phyloP scores from a whole-genome alignment of 305 asterid species.

The Striga hermonthica region DNA sequence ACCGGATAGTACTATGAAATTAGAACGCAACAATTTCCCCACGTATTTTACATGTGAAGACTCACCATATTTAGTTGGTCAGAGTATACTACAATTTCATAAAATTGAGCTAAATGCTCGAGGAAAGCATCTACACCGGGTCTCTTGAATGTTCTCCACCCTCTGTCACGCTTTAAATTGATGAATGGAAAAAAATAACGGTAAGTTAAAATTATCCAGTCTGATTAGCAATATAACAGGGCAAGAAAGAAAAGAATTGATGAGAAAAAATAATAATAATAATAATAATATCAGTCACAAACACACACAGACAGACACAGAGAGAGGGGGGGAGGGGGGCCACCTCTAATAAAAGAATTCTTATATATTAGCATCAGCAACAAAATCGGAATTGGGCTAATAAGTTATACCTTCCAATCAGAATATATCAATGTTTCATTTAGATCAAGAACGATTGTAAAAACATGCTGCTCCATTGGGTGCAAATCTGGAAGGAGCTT shows the following conservation, averaged over 20 bases:
- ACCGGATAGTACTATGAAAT: not conserved
- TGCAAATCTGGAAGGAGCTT: conserved; percentile 88
- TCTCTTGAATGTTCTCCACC: conserved; percentile 92
- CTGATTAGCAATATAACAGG: conserved; percentile 1
- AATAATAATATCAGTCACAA: too few species aligned
- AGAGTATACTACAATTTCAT: conserved; percentile 76
- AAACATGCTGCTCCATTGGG: conserved; percentile 78
- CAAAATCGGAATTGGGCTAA: conserved; percentile 23
- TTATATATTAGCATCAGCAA: conserved; percentile 13
- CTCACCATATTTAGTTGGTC: conserved; percentile 68
- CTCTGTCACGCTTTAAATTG: conserved; percentile 71
- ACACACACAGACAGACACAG: too few species aligned
- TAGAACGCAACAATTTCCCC: conserved; percentile 8
- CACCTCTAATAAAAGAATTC: not conserved
- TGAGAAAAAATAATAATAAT: too few species aligned
- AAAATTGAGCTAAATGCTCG: conserved; percentile 77
- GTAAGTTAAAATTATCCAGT: conserved; percentile 18
- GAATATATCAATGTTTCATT: conserved; percentile 74
- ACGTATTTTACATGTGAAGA: conserved; percentile 9
- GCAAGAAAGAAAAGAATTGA: not conserved
- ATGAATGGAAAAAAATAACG: conserved; percentile 15
- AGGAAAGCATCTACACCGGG: conserved; percentile 93
- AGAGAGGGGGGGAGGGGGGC: too few species aligned
- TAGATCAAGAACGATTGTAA: conserved; percentile 83
- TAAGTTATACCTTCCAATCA: conserved; percentile 74